Evolutionary conservation across 495 filamentous ascomycete genomes (phyloP), one percentile per base, ranked within the genome.

Genomic region (Daldinia loculata): DNA sequence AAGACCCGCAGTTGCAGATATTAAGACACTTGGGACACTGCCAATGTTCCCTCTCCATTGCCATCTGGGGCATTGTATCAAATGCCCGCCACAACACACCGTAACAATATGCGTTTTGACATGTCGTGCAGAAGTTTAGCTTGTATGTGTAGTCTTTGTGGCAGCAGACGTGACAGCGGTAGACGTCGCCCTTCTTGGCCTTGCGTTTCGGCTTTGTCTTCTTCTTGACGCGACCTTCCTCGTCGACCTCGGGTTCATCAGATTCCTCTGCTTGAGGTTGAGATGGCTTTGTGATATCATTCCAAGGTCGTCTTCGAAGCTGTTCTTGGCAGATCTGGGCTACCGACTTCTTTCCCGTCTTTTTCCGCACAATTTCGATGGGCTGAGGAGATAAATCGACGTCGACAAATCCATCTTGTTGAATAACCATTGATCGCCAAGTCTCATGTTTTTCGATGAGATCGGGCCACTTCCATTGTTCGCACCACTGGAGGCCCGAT

Each of bases 321-420:
- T 97, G 91, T 69, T 95, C 90, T 74, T 97, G 94, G 75, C 94
- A 98, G 26, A 97, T 88, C 66, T 97, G 89, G 4, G 95, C 95
- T 1, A 96, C 81, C 0, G 94, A 89, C 73, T 92, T 97, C 74
- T 88, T 92, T 24, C 83, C 85, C 14, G 86, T 71, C 45, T 82
- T 83, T 64, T 85, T 84, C 19, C 89, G 86, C 55, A 90, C 92
- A 58, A 89, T 80, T 48, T 87, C 80, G 24, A 97, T 81, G 8
- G 87, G 82, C 27, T 87, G 82, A 14, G 90, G 91, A 3, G 89
- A 91, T 41, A 80, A 83, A 3, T 89, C 81, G 4, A 85, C 75
- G 43, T 85, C 86, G 45, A 90, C 78, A 52, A 79, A 86, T 15
- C 86, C 87, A 61, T 91, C 87, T 66, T 91, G 84, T 12, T 85